Evolutionary conservation across 2,329 filamentous ascomycete genomes (phyloP).

Genomic region (Diaporthe eres): DNA sequence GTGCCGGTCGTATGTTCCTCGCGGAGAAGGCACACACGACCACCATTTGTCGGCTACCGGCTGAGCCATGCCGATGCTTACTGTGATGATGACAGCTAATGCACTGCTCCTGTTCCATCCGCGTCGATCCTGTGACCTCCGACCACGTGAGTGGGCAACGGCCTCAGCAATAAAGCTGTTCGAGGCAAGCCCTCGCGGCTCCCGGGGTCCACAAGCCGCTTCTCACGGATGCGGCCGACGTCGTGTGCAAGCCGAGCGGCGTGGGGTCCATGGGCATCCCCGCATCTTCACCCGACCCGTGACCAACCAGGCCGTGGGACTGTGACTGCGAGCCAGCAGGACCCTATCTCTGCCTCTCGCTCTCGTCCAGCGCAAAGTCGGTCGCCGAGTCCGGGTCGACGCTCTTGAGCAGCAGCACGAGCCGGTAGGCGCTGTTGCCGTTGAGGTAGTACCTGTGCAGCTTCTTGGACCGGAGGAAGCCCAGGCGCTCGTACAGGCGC

Average conservation of each 20-base stretch:
- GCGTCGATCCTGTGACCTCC: background rate
- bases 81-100: background rate
- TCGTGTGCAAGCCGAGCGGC: background rate
- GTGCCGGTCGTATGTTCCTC: background rate
- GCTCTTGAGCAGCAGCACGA: slow-evolving; percentile 83
- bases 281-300: slow-evolving; percentile 2
- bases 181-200: background rate
- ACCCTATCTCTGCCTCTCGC: slow-evolving; percentile 41
- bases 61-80: slow-evolving; percentile 11
- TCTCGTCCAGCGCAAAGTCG: slow-evolving; percentile 53
- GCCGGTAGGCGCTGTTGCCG: slow-evolving; percentile 91
- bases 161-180: background rate
- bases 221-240: background rate
- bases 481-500: slow-evolving; percentile 91
- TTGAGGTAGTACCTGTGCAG: slow-evolving; percentile 97
- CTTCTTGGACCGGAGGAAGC: slow-evolving; percentile 92
- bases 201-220: background rate
- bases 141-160: background rate
- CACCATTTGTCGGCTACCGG: background rate
- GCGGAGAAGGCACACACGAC: background rate
- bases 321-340: slow-evolving; percentile 1
- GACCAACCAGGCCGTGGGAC: background rate
- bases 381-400: slow-evolving; percentile 57
- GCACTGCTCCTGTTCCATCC: background rate
- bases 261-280: background rate